phyloP scores from a whole-genome alignment of 2,329 filamentous ascomycete genomes.

The Sporothrix sp. region DNA sequence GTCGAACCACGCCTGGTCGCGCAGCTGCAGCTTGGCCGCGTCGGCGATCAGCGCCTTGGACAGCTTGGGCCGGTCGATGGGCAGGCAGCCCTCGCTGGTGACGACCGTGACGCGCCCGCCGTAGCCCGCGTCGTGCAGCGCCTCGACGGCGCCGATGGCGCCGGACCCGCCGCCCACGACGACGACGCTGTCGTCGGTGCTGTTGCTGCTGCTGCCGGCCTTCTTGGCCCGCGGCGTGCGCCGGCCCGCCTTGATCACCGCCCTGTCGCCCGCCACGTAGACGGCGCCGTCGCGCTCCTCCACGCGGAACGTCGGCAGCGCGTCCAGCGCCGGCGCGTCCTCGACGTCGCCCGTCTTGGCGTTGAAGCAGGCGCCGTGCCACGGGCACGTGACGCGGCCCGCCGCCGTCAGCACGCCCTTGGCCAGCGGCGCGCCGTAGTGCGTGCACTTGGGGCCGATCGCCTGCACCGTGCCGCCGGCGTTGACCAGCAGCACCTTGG shows the following conservation, averaged over 20 bases:
- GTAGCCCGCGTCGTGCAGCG: constrained; percentile 72
- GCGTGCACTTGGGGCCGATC: constrained; percentile 68
- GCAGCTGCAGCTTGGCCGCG: constrained; percentile 63
- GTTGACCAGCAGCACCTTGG: constrained; percentile 80
- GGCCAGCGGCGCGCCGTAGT: constrained; percentile 84
- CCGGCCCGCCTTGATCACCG: constrained; percentile 64
- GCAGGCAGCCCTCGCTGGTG: constrained; percentile 71
- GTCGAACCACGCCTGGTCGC: constrained; percentile 70
- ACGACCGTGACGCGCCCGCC: constrained; percentile 73
- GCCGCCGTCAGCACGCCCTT: constrained; percentile 76
- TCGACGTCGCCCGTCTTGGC: constrained; percentile 85
- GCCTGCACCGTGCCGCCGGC: constrained; percentile 67
- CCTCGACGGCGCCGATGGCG: constrained; percentile 71
- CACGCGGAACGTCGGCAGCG: constrained; percentile 74
- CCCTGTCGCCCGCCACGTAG: constrained; percentile 74
- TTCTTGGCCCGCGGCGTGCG: too few relatives aligned
- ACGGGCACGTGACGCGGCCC: constrained; percentile 83
- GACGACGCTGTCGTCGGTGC: constrained; percentile 58
- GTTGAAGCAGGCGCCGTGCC: constrained; percentile 97
- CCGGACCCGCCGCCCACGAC: constrained; percentile 84
- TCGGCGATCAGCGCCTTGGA: constrained; percentile 89
- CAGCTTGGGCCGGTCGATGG: constrained; percentile 89
- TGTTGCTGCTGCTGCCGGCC: too few relatives aligned
- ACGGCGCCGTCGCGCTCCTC: constrained; percentile 72
- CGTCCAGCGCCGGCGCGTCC: constrained; percentile 82